phyloP scores from a whole-genome alignment of 2,329 filamentous ascomycete genomes.

The Teratosphaeria zuluensis region DNA sequence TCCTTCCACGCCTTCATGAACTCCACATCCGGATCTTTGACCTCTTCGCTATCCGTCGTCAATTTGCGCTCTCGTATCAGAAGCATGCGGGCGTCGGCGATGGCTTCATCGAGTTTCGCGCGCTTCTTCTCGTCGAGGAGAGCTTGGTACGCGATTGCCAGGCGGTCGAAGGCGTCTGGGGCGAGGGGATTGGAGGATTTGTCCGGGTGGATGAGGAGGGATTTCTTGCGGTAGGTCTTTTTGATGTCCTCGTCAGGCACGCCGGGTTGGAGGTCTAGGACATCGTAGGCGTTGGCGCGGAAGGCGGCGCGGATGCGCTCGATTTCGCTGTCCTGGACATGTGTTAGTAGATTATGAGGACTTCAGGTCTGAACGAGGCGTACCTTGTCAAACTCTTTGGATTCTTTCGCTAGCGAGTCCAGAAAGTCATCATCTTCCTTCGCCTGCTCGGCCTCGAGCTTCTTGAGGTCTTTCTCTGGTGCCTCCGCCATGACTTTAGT shows the following conservation, averaged over 20 bases:
- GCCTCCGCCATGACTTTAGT: constrained; percentile 9
- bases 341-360: not conserved
- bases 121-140: constrained; percentile 93
- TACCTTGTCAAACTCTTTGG: constrained; percentile 86
- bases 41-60: constrained; percentile 77
- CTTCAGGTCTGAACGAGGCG: constrained; percentile 7
- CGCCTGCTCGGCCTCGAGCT: constrained; percentile 22
- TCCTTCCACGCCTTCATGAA: constrained; percentile 82
- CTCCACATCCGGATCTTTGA: constrained; percentile 59
- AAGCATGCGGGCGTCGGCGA: constrained; percentile 89
- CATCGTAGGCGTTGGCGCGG: constrained; percentile 74
- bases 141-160: constrained; percentile 87
- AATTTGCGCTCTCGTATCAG: constrained; percentile 91
- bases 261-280: constrained; percentile 90
- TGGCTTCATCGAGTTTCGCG: constrained; percentile 78
- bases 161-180: constrained; percentile 89
- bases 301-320: constrained; percentile 89
- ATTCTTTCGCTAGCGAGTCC: constrained; percentile 70
- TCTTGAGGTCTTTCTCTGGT: constrained; percentile 20
- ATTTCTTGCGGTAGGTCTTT: constrained; percentile 86
- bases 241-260: constrained; percentile 96
- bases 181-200: constrained; percentile 87
- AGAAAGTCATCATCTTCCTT: constrained; percentile 60
- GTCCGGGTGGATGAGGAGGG: constrained; percentile 97
- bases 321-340: constrained; percentile 75